Evolutionary conservation across 352 stramenopile genomes (phyloP), one percentile per base, ranked within the genome.

Genomic region (Phytopythium litorale): DNA sequence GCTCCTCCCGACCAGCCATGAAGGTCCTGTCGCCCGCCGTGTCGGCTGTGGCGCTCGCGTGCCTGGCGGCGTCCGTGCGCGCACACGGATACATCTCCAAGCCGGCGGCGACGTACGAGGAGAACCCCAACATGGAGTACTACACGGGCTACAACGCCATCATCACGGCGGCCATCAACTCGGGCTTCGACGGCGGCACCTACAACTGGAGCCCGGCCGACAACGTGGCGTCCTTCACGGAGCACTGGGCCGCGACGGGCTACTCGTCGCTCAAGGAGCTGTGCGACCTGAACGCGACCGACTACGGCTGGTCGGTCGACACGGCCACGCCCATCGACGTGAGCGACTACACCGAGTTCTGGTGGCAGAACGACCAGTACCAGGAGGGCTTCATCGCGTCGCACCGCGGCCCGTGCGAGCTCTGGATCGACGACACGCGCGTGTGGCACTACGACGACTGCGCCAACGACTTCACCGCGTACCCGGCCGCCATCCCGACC

Each of bases 371-470:
- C 59, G 64, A 81, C 62, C 50, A 84, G 58, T 70, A 71, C 52
- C 66, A 72, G 13, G 48, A 72, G 30, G 75, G 72, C 7, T 75
- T 84, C 45, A 49, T 79, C 35, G 33, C n/a, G 1, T 81, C 76
- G 7, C 76, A 86, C 38, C 59, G 71, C n/a, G 73, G 77, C 7
- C 75, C 77, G 18, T 87, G 77, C 28, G 77, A 87, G 64, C 64
- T 59, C 15, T 87, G 72, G 75, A 81, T 87, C 50, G 75, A 79
- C 58, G 38, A 72, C 32, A 83, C 52, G 15, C 65, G 53, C 19
- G 71, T 84, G 0, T 77, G 78, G 19, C 65, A 81, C 51, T 67
- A 79, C 33, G 68, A 79, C 54, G 71, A 87, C 65, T 89, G 79
- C 23, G 61, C 58, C 18, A 66, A 52, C 37, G 33, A 64, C 2